These are phyloP conservation scores for Phytophthora nicotianae DNA, from an alignment of 352 stramenopile genomes.

Conservation along the genomic window DNA sequence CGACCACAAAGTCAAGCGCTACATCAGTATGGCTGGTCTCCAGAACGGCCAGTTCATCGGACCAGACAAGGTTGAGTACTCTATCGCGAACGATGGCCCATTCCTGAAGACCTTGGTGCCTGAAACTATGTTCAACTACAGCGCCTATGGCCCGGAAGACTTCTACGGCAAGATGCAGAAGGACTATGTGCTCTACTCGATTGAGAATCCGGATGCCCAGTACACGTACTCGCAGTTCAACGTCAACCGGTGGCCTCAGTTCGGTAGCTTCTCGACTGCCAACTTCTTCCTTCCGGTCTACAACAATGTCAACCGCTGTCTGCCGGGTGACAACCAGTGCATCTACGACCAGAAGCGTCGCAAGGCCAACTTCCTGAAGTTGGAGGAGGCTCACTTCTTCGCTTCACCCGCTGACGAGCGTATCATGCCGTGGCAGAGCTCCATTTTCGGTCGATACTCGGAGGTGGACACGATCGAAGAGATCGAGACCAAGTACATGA, in stretches of 20 bases:
- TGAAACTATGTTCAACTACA: conserved; percentile 35
- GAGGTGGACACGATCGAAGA: conserved; percentile 39
- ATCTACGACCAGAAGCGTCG: not conserved
- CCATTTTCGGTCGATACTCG: conserved; percentile 46
- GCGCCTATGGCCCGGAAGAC: conserved; percentile 19
- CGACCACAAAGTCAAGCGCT: conserved; percentile 48
- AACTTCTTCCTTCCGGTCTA: not conserved
- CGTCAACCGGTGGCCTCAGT: conserved; percentile 32
- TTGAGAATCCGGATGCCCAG: conserved; percentile 33
- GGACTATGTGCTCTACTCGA: conserved; percentile 40
- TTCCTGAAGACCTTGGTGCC: conserved; percentile 18
- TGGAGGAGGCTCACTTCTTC: conserved; percentile 43
- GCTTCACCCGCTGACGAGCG: conserved; percentile 35
- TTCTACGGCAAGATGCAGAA: conserved; percentile 41
- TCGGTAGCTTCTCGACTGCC: conserved; percentile 19
- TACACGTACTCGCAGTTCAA: conserved; percentile 39
- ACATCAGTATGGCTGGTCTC: conserved; percentile 44
- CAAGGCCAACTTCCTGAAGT: not conserved
- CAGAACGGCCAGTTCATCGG: conserved; percentile 63
- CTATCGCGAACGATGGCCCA: not conserved
- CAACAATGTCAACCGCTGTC: conserved; percentile 25
- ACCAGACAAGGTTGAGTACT: conserved; percentile 30
- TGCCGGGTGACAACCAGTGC: not conserved
- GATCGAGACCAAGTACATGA: conserved; percentile 36
- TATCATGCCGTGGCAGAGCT: conserved; percentile 49